These are phyloP conservation scores for Eragrostis nindensis DNA, from an alignment of 176 grass and related monocot genomes.

Conservation along the genomic window DNA sequence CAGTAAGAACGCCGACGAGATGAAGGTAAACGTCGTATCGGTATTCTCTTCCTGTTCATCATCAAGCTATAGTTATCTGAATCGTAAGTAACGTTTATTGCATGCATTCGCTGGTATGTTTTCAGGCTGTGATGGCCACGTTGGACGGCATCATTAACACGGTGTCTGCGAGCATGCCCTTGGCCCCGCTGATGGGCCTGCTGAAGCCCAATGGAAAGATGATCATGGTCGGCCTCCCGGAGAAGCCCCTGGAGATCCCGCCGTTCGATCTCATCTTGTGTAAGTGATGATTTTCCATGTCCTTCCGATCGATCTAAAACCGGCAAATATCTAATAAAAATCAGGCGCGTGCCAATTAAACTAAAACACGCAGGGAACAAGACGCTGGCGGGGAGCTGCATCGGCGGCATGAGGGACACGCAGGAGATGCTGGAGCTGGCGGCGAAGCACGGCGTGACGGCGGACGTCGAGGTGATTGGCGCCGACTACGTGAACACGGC, in stretches of 20 bases:
- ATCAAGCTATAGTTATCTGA: no score
- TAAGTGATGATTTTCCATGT: background rate
- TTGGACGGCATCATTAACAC: conserved; percentile 76
- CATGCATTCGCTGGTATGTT: background rate
- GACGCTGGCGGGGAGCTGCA: conserved; percentile 58
- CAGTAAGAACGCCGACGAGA: conserved; percentile 39
- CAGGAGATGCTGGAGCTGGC: conserved; percentile 79
- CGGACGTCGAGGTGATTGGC: conserved; percentile 60
- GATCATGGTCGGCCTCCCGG: conserved; percentile 57
- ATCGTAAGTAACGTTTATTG: background rate
- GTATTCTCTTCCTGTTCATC: no score
- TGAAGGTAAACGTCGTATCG: conserved; percentile 39
- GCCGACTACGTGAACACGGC: conserved; percentile 68
- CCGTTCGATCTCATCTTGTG: conserved; percentile 12
- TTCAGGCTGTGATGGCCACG: conserved; percentile 36
- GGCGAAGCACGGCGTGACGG: conserved; percentile 52
- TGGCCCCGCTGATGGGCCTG: conserved; percentile 43
- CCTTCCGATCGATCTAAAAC: background rate
- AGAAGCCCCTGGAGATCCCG: conserved; percentile 51
- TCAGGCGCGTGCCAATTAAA: no score
- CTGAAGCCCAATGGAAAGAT: conserved; percentile 67
- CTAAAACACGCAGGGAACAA: conserved; percentile 44
- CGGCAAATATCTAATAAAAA: no score
- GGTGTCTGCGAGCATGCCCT: conserved; percentile 51
- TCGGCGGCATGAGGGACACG: conserved; percentile 69